Evolutionary conservation across 495 filamentous ascomycete genomes (phyloP), one percentile per base, ranked within the genome.

Genomic region (Delitschia confertaspora): DNA sequence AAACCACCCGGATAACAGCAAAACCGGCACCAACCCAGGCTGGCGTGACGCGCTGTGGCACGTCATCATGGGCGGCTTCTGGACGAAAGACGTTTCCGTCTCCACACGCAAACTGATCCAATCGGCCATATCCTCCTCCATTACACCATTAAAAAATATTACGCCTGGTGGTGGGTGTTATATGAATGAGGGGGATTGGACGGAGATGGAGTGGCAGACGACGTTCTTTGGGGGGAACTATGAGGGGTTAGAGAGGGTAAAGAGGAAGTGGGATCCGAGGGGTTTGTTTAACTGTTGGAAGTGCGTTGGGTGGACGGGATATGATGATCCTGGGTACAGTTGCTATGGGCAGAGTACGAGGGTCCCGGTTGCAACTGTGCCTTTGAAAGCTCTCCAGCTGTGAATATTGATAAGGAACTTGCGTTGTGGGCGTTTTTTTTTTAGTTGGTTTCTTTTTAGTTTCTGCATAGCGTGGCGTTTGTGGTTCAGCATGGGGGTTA

Each of bases 101-200:
- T 30, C n/a, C 11, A 24, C 30, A 3, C 47, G 43, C 6, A 31
- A 24, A 16, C 30, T 35, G 9, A 39, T 56, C 31, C 43, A 45
- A 18, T 43, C 47, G 25, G 45, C 43, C 1, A 47, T 52, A 8
- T 40, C 42, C 1, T 38, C 42, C 14, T 22, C 47, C 4, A 45
- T 51, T 2, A 34, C 51, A 22, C 47, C 48, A 16, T 23, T 52
- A 26, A 56, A 51, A 19, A 41, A 47, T 4, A 3, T 55, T 7
- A 55, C 47, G n/a, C 52, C 52, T 6, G 47, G 36, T 29, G 44
- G 43, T 8, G 53, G 49, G 1, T 48, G 44, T 13, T 58, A 58
- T 33, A 27, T 58, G 37, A 58, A 58, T 37, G 55, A 58, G 37
- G 55, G 45, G 0, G 50, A 58, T 45, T 51, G 30, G 33, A 41